A percentile compares a stretch with the other conserved stretches of the same genome.
These are phyloP conservation scores for Trametes cubensis DNA, from an alignment of 768 basidiomycete genomes.

Conservation along the genomic window DNA sequence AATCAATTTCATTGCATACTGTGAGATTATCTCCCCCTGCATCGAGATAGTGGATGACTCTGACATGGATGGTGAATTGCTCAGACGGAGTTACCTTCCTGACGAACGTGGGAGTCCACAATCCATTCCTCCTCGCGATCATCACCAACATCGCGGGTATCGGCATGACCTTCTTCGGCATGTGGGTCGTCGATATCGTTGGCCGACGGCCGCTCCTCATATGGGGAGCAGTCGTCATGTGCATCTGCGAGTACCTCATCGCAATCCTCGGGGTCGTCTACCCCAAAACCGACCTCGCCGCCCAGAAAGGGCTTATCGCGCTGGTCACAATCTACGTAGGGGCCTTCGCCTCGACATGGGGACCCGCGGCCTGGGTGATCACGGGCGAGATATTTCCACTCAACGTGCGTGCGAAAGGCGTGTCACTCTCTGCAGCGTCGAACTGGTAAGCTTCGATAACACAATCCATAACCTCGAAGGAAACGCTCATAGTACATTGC, in stretches of 20 bases:
- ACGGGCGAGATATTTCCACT: conserved; percentile 83
- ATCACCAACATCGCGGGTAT: conserved; percentile 76
- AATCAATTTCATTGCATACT: conserved; percentile 68
- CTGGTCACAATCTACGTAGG: neutral
- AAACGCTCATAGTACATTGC: neutral
- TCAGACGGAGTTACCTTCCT: conserved; percentile 50
- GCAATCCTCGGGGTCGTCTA: conserved; percentile 53
- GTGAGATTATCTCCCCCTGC: conserved; percentile 12
- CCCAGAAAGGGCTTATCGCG: neutral
- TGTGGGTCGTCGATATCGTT: conserved; percentile 78
- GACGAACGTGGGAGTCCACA: conserved; percentile 42
- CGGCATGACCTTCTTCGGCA: conserved; percentile 74
- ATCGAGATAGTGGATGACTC: neutral
- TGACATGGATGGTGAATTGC: neutral
- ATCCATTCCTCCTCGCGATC: conserved; percentile 58
- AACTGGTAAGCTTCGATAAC: conserved; percentile 51
- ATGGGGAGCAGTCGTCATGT: conserved; percentile 80
- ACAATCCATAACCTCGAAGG: neutral
- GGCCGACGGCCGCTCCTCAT: conserved; percentile 81
- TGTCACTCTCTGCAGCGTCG: conserved; percentile 69
- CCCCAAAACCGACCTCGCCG: conserved; percentile 38
- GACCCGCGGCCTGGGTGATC: conserved; percentile 47
- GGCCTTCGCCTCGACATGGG: neutral
- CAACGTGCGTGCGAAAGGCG: conserved; percentile 76
- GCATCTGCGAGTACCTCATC: conserved; percentile 80